Evolutionary conservation across 73 alveolate species (phyloP).

Genomic region (Paramecium primaurelia): DNA sequence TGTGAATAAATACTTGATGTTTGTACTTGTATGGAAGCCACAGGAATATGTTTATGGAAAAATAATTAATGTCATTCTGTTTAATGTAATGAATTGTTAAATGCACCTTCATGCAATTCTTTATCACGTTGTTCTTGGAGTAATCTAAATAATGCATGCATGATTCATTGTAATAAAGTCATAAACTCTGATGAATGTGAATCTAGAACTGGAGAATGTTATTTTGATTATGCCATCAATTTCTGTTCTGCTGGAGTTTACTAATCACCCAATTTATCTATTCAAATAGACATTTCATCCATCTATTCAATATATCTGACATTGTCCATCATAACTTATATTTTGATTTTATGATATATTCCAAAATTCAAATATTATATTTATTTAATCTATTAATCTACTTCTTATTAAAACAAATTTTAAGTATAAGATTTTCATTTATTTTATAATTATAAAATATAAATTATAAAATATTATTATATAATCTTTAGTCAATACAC

Average conservation of each 20-base stretch:
- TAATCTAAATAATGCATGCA: not conserved
- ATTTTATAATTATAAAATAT: too few species aligned
- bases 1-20: not conserved
- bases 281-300: not conserved
- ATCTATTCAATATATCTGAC: not conserved
- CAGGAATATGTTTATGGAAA: constrained; percentile 8
- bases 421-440: too few species aligned
- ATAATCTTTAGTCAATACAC: too few species aligned
- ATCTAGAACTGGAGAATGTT: not conserved
- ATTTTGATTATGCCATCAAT: not conserved
- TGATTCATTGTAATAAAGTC: not conserved
- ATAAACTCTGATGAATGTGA: not conserved
- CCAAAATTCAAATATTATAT: not conserved
- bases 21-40: not conserved
- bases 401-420: too few species aligned
- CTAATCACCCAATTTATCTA: not conserved
- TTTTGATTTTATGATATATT: not conserved
- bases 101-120: not conserved
- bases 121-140: not conserved
- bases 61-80: not conserved
- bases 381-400: too few species aligned
- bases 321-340: not conserved
- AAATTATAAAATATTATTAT: too few species aligned
- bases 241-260: not conserved
- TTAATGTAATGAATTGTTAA: not conserved